A percentile compares a stretch with the other conserved stretches of the same genome.
Conservation (phyloP, 345 rosid genomes). For the Streptanthus diversifolius region DNA sequence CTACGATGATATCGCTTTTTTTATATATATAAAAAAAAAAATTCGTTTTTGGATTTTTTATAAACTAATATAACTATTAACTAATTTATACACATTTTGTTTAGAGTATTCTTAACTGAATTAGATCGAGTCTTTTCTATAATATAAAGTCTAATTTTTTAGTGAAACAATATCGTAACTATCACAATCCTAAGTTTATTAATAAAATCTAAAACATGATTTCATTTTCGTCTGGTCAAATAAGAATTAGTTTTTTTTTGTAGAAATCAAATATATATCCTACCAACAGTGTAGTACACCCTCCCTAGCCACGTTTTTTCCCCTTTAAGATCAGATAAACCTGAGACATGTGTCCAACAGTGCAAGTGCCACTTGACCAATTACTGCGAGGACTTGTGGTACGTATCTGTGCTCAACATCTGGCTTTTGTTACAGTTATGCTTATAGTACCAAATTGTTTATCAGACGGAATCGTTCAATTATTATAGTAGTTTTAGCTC, state of each 20-base stretch:
- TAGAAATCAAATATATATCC: too few relatives aligned
- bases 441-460: neutral
- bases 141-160: too few relatives aligned
- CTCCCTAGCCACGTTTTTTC: neutral
- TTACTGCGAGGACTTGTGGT: neutral
- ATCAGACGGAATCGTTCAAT: neutral
- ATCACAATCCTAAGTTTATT: too few relatives aligned
- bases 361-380: neutral
- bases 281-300: neutral
- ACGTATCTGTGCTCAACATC: neutral
- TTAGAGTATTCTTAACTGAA: too few relatives aligned
- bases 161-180: too few relatives aligned
- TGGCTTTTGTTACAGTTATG: neutral
- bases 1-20: neutral
- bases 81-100: too few relatives aligned
- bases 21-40: too few relatives aligned
- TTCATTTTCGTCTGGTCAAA: too few relatives aligned
- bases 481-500: neutral
- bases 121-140: too few relatives aligned
- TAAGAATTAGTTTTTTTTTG: too few relatives aligned
- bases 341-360: neutral
- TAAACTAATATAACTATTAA: too few relatives aligned
- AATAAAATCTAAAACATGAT: too few relatives aligned
- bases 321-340: neutral
- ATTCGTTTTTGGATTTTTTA: neutral